Base-by-base conservation (phyloP, 2,329 filamentous ascomycete species). In the Diaporthe helianthi region DNA sequence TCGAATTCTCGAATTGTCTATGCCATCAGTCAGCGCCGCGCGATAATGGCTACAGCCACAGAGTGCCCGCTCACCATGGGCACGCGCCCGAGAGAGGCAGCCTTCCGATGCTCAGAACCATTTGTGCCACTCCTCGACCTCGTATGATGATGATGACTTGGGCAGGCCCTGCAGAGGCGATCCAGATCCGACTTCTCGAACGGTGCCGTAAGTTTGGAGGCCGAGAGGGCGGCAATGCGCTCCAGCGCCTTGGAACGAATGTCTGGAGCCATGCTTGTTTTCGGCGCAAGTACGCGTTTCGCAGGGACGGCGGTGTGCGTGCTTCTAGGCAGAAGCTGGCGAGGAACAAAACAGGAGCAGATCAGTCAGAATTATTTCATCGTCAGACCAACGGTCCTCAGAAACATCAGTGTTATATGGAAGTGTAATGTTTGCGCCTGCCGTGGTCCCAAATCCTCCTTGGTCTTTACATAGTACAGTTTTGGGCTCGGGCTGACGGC, bases 1-100 rank as follows among this genome's bases (percentile, higher is more conserved):
- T 99, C 95, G 74, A 97, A 91, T 83, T 99, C 97, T 76, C 93
- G 90, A 66, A 94, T 89, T 65, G 90, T 93, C 93, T 97, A 69
- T 26, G 47, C 9, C 51, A 29, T 70, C 46, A 44, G 53, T 70
- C n/a, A 71, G 67, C 58, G 38, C 6, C n/a, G 44, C 24, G 38
- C 53, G 22, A 26, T 12, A 44, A 13, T 26, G 29, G 46, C 17
- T 15, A 46, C 10, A 29, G 22, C 49, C 67, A 38, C 60, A 53
- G 36, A 31, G 53, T 15, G 51, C 33, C 63, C 47, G 60, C 78
- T 73, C 81, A 91, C 89, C 89, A 91, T 91, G 15, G 89, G 88
- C 66, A 87, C 82, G 44, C 84, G 83, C 44, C 85, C 85, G 70
- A 87, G 75, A 4, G 84, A 83, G 29, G 78, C 77, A 65, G 76